Evolutionary conservation across 345 rosid genomes (phyloP).

Genomic region (Aethionema arabicum): DNA sequence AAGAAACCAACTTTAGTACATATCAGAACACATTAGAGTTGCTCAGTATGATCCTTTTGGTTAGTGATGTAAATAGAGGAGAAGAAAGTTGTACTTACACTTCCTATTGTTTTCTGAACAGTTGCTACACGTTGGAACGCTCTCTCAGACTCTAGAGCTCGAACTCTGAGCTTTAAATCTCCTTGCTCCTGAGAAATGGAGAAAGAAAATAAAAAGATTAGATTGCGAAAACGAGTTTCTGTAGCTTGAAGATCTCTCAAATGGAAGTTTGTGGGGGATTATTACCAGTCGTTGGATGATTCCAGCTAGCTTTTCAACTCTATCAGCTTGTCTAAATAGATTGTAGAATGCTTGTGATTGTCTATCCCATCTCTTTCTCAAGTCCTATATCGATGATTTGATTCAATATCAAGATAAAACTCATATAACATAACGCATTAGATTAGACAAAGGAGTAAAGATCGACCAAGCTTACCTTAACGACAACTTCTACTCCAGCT

Average conservation of each 20-base stretch:
- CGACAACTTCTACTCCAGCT: conserved; percentile 91
- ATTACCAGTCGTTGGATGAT: conserved; percentile 82
- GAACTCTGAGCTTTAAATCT: conserved; percentile 92
- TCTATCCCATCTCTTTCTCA: conserved; percentile 90
- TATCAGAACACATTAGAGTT: background rate
- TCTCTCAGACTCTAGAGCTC: conserved; percentile 90
- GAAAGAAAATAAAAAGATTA: background rate
- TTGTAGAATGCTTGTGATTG: conserved; percentile 92
- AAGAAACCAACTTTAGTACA: background rate
- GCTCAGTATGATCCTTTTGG: too few relatives aligned
- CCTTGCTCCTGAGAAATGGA: conserved; percentile 78
- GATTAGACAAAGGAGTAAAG: conserved; percentile 14
- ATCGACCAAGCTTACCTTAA: conserved; percentile 58
- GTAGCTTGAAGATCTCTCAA: background rate
- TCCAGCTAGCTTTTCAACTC: conserved; percentile 87
- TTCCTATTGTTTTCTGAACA: conserved; percentile 91
- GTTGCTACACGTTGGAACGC: conserved; percentile 94
- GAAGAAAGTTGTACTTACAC: conserved; percentile 54
- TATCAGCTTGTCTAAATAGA: conserved; percentile 93
- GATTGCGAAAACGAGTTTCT: background rate
- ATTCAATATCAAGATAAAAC: conserved; percentile 4
- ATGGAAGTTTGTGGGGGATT: background rate
- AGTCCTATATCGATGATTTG: conserved; percentile 54
- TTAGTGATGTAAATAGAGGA: background rate
- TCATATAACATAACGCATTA: background rate